These are phyloP conservation scores for Gonium pectorale DNA, from an alignment of 139 green algal species.

Conservation along the genomic window DNA sequence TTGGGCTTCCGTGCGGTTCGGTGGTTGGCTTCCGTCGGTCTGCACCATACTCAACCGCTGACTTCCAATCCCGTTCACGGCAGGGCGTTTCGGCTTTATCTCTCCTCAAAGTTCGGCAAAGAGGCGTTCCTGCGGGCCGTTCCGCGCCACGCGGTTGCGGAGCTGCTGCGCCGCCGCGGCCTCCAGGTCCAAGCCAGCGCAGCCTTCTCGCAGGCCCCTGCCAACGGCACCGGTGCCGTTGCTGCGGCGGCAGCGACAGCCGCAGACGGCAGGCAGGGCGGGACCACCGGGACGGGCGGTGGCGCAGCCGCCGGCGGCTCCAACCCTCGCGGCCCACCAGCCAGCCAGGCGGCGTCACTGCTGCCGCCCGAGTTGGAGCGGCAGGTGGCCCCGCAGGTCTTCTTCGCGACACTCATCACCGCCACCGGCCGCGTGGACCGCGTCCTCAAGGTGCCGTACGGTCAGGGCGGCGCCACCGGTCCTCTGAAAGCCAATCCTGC, in stretches of 20 bases:
- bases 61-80: too few species aligned
- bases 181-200: background rate
- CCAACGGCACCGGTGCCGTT: background rate
- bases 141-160: constrained; percentile 45
- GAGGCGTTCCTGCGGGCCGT: constrained; percentile 56
- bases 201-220: too few species aligned
- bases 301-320: constrained; percentile 16
- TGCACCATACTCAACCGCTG: too few species aligned
- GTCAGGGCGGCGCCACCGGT: too few species aligned
- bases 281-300: background rate
- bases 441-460: background rate
- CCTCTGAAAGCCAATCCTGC: too few species aligned
- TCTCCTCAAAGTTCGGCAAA: constrained; percentile 76
- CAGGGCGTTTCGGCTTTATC: constrained; percentile 75
- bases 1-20: too few species aligned
- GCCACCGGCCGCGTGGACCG: background rate
- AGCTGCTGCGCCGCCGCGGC: background rate
- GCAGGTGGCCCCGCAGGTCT: constrained; percentile 2
- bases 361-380: background rate
- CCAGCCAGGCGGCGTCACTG: background rate
- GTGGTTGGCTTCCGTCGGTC: background rate
- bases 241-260: constrained; percentile 18
- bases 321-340: too few species aligned
- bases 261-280: background rate
- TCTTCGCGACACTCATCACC: constrained; percentile 28